Conservation (phyloP, 345 rosid genomes). For the Salix udensis region DNA sequence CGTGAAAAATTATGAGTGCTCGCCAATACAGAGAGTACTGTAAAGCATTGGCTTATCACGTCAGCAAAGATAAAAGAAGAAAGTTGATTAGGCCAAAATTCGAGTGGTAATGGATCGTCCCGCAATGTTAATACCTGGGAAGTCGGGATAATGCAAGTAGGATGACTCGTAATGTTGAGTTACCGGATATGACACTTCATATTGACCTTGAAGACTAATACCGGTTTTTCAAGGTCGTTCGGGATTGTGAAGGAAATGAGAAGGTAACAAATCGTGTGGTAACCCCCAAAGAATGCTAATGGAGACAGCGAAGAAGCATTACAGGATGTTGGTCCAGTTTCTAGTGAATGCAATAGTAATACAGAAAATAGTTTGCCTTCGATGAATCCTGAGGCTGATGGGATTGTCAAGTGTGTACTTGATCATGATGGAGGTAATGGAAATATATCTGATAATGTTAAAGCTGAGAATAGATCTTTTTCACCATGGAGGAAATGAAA, state of each 20-base stretch:
- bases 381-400: background rate
- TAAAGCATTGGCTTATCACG: background rate
- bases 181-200: background rate
- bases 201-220: background rate
- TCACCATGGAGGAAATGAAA: background rate
- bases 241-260: background rate
- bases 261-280: background rate
- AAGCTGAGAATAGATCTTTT: background rate
- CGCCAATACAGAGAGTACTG: constrained; percentile 15
- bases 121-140: background rate
- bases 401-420: background rate
- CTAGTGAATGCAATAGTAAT: background rate
- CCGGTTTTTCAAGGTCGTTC: background rate
- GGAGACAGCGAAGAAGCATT: background rate
- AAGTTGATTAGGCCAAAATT: constrained; percentile 56
- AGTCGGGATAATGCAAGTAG: background rate
- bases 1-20: constrained; percentile 14
- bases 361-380: background rate
- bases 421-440: background rate
- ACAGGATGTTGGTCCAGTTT: background rate
- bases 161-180: background rate
- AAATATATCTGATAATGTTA: background rate
- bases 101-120: background rate
- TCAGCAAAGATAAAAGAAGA: constrained; percentile 37
- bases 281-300: background rate